These are phyloP conservation scores for Xanthoconium separans DNA, from an alignment of 1,284 basidiomycete genomes.

Conservation along the genomic window DNA sequence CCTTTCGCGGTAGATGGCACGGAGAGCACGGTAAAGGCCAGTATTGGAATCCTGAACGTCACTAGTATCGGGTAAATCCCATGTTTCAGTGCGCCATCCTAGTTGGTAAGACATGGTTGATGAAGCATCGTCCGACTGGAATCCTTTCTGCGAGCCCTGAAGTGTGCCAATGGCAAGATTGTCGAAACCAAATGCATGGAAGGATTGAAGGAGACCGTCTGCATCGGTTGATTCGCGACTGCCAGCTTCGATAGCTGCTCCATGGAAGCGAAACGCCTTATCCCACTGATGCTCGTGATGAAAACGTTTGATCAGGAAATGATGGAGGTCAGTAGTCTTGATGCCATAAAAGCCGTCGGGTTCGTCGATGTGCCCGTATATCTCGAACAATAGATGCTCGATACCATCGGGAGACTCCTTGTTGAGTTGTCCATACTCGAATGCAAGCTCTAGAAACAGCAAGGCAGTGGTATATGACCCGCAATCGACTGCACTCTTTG, in stretches of 20 bases:
- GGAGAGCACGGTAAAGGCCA: slow-evolving; percentile 75
- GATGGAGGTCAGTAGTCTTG: slow-evolving; percentile 68
- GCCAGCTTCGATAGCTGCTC: slow-evolving; percentile 75
- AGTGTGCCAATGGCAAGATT: slow-evolving; percentile 70
- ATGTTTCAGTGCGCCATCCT: slow-evolving; percentile 88
- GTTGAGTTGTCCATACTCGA: slow-evolving; percentile 46
- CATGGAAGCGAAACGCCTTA: slow-evolving; percentile 87
- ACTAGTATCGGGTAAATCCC: slow-evolving; percentile 80
- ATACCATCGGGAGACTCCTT: slow-evolving; percentile 31
- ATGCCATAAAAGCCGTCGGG: slow-evolving; percentile 98
- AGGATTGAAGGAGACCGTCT: slow-evolving; percentile 66
- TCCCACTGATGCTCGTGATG: slow-evolving; percentile 94
- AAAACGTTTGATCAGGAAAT: slow-evolving; percentile 80
- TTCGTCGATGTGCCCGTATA: slow-evolving; percentile 94
- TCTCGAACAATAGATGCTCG: slow-evolving; percentile 80
- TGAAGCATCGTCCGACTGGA: slow-evolving; percentile 36
- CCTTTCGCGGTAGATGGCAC: slow-evolving; percentile 74
- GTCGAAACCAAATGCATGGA: slow-evolving; percentile 89
- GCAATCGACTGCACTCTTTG: slow-evolving; percentile 72
- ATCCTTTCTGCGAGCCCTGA: slow-evolving; percentile 39
- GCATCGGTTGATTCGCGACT: slow-evolving; percentile 39
- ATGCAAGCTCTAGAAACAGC: slow-evolving; percentile 84
- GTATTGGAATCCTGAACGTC: slow-evolving; percentile 48
- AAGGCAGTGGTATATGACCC: slow-evolving; percentile 88
- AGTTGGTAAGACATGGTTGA: slow-evolving; percentile 70